Base-by-base conservation (phyloP, 106 monocot genomes). In the Hemerocallis citrina region DNA sequence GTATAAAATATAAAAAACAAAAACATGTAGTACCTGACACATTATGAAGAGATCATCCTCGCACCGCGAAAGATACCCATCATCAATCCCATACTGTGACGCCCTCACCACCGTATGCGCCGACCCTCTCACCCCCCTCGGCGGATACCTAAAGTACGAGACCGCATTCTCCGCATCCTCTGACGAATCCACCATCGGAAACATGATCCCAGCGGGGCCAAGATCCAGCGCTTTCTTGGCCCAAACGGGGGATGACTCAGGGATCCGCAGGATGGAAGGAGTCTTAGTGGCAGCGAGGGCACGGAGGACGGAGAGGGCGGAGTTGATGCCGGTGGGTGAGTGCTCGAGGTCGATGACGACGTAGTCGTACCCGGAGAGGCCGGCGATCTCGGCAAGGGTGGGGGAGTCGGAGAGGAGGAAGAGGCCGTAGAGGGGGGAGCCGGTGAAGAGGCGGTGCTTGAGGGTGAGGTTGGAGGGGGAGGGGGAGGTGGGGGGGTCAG, bases 221-320 rank as follows among this genome's bases (percentile, higher is more conserved):
- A 94, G 75, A 57, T 94, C 93, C 34, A 94, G 89, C 31, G 89
- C 93, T 69, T 94, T 94, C 80, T 94, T 94, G 32, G 93, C 80
- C 75, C 75, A 80, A 11, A 56, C 17, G 8, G 89, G 34, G 59
- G 82, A 68, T 35, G 67, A 32, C 44, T 94, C 93, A 7, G 93
- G 93, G 19, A 94, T 61, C 42, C 93, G 85, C 40, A 94, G 62
- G 32, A 94, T 52, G 17, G 82, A 79, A 1, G 93, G 74, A 44
- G 89, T 81, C 40, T 38, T 20, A 15, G 82, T 40, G 16, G 82
- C 74, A 35, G 81, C 72, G 41, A 94, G 85, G 23, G 89, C 89
- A 36, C 77, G 81, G 62, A 94, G 79, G 70, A 85, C 80, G 38
- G 76, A 39, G 17, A 94, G 82, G 20, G 89, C 79, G 34, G 67